A percentile compares a stretch with the other conserved stretches of the same genome.
These are phyloP conservation scores for Leccinum fallax DNA, from an alignment of 1,284 basidiomycete species.

Conservation along the genomic window DNA sequence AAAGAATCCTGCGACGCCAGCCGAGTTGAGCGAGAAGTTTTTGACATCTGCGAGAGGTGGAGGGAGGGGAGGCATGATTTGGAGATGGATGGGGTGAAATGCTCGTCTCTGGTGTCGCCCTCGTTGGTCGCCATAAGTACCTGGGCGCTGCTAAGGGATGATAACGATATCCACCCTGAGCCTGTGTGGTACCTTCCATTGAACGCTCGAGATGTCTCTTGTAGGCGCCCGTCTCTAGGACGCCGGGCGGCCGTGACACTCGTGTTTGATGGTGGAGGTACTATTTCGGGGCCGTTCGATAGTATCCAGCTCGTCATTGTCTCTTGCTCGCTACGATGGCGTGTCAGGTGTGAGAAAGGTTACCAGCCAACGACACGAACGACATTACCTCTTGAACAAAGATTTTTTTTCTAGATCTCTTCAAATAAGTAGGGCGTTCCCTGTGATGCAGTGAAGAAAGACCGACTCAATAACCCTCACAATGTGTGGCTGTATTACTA, in stretches of 20 bases:
- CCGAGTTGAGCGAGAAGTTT: conserved; percentile 37
- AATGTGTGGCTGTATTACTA: too few species aligned
- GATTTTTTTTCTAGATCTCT: too few species aligned
- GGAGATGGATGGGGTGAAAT: neutral
- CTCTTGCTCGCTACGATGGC: neutral
- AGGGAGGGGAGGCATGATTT: conserved; percentile 19
- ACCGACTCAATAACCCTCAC: too few species aligned
- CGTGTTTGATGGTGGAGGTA: neutral
- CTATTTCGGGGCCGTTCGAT: neutral
- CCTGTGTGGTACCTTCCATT: conserved; percentile 1
- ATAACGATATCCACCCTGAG: neutral
- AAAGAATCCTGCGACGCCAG: conserved; percentile 31
- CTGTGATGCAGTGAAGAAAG: too few species aligned
- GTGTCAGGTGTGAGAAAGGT: neutral
- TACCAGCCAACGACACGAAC: neutral
- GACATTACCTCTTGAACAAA: neutral
- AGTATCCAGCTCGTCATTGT: neutral
- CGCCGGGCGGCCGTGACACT: neutral
- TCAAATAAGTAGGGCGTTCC: neutral
- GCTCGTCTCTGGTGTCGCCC: neutral
- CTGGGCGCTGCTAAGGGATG: neutral
- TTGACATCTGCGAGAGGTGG: conserved; percentile 10
- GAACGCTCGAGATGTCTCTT: neutral
- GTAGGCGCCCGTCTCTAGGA: neutral
- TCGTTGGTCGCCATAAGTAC: neutral